Evolutionary conservation across 495 filamentous ascomycete species (phyloP), one percentile per base, ranked within the genome.

Genomic region (Aspergillus nidulans): DNA sequence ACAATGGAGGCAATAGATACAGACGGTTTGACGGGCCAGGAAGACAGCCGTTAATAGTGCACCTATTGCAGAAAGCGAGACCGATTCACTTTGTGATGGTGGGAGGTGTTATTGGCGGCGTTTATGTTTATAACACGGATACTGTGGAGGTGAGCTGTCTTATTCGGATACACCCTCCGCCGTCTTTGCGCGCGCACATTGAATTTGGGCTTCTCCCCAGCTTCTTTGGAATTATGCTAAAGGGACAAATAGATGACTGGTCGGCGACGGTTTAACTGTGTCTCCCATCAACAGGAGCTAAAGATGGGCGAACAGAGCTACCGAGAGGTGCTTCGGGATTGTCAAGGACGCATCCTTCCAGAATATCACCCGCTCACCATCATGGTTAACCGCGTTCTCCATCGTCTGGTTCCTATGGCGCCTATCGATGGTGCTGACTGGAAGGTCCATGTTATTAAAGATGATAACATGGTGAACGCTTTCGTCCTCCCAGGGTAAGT

Each of bases 371-470:
- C 77, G 7, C 28, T 77, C 7, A 73, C 78, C 23, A 53, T 62
- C 20, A 67, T 75, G 63, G 90, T 96, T 18, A 71, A 81, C 66
- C 72, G 79, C 32, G 88, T 97, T 0, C 74, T 97, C 71, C 63
- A 78, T 52, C 72, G 85, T 41, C 66, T 97, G 58, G 81, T 96
- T 38, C 89, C 88, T 4, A 77, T 81, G 24, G 81, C 76, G 28
- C 85, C 84, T 0, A 70, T 92, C 64, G 68, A 76, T 20, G 74
- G 80, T 55, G 71, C 84, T 24, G 57, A 83, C 7, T 96, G 92
- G 92, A 88, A 91, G 71, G 84, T 96, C 12, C 80, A 84, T 72
- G 91, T 97, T 16, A 92, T 97, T 52, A 76, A 90, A 12, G 86
- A 86, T 49, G 70, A 77, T 21, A 59, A 75, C 10, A 67, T 69